phyloP scores from a whole-genome alignment of 1,284 basidiomycete genomes.

The Jaminaea rosea region DNA sequence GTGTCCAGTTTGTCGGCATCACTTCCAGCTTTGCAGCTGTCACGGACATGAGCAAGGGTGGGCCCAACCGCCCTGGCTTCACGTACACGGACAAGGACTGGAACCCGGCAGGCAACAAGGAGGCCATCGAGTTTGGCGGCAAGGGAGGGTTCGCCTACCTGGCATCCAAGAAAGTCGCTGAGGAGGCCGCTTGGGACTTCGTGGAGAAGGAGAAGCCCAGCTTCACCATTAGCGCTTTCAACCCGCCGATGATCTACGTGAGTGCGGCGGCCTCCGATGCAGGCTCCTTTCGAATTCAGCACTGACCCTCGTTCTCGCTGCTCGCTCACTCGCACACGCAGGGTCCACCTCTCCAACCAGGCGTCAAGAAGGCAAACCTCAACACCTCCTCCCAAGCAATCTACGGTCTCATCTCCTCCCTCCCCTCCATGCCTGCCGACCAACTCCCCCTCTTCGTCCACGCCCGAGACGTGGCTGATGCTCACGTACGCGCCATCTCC shows the following conservation, averaged over 20 bases:
- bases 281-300: neutral
- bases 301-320: neutral
- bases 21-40: slow-evolving; percentile 41
- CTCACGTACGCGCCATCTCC: slow-evolving; percentile 34
- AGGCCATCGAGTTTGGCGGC: slow-evolving; percentile 25
- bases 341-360: slow-evolving; percentile 27
- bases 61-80: slow-evolving; percentile 32
- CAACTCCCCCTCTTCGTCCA: slow-evolving; percentile 45
- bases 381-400: slow-evolving; percentile 36
- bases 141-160: slow-evolving; percentile 33
- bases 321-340: slow-evolving; percentile 9
- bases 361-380: slow-evolving; percentile 20
- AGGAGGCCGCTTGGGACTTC: slow-evolving; percentile 38
- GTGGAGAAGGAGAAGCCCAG: slow-evolving; percentile 22
- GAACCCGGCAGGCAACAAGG: slow-evolving; percentile 29
- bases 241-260: slow-evolving; percentile 34
- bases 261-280: neutral
- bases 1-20: slow-evolving; percentile 37
- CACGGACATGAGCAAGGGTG: slow-evolving; percentile 26
- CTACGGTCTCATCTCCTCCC: slow-evolving; percentile 29
- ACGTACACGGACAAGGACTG: slow-evolving; percentile 30
- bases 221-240: slow-evolving; percentile 25
- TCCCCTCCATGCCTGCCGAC: slow-evolving; percentile 33
- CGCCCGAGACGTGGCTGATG: slow-evolving; percentile 33
- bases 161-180: slow-evolving; percentile 37